phyloP scores from a whole-genome alignment of 1,284 basidiomycete genomes.

The Rhodotorula sp. region DNA sequence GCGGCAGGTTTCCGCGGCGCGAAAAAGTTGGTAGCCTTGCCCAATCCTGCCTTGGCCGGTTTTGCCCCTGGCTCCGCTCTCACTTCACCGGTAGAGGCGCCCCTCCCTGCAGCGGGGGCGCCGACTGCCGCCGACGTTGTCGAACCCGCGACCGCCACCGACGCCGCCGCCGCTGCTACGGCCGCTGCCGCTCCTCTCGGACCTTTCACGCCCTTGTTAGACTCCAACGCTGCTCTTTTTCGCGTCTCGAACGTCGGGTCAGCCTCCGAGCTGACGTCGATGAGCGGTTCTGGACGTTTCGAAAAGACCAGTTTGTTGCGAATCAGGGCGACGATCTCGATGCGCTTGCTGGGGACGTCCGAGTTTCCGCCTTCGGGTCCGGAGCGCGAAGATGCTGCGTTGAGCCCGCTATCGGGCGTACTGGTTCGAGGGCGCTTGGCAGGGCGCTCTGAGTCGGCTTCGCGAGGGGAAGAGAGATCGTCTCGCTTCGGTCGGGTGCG shows the following conservation, averaged over 20 bases:
- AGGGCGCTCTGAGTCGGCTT: not conserved
- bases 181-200: conserved; percentile 2
- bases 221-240: not conserved
- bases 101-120: not conserved
- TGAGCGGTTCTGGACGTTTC: conserved; percentile 42
- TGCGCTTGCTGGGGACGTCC: not conserved
- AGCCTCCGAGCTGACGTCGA: conserved; percentile 31
- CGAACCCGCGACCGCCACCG: not conserved
- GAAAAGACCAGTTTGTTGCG: conserved; percentile 42
- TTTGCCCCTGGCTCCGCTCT: not conserved
- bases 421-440: not conserved
- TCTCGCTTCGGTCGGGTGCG: conserved; percentile 21
- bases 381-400: not conserved
- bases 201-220: not conserved
- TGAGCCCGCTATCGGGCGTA: not conserved
- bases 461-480: not conserved
- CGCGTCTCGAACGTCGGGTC: conserved; percentile 1
- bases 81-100: not conserved
- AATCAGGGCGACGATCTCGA: conserved; percentile 39
- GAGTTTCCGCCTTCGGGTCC: not conserved
- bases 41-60: not conserved
- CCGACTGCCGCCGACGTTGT: not conserved
- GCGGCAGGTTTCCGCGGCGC: conserved; percentile 1
- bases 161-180: not conserved
- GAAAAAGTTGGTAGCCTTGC: not conserved